Base-by-base conservation (phyloP, 2,329 filamentous ascomycete genomes). In the Tothia fuscella region DNA sequence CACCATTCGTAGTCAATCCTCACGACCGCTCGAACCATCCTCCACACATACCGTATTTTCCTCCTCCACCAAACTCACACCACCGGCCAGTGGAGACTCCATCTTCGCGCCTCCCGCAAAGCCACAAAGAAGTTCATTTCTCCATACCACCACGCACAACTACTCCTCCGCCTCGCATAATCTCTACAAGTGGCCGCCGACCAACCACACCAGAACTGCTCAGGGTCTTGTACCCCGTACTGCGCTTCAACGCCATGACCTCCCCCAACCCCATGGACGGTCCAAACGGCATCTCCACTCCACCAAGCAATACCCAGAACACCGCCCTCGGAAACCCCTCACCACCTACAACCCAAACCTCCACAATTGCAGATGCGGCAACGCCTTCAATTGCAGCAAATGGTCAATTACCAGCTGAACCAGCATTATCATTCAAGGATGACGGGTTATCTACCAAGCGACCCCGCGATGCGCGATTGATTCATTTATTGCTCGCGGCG, bases 401-500 rank as follows among this genome's bases (percentile, higher is more conserved):
- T 19, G 14, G 9, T 6, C 26, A 50, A 41, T 36, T 41, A 17
- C 49, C 55, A 20, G 46, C 54, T 13, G 56, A 60, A 38, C 56
- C 59, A 6, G 31, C 49, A 1, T 57, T 56, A 12, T 60, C 58
- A 0, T 52, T 60, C 37, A 51, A 52, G 45, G 57, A 61, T 47
- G 46, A 43, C 0, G 60, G 58, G 10, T 43, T 49, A 4, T 42
- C 46, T 20, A 21, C 31, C 13, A 46, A 46, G 16, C 40, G 43
- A 3, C 84, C 84, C 1, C 81, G 83, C 62, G 84, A 91, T 59
- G 76, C 80, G 13, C 79, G 83, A 53, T 76, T 86, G 12, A 76
- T 91, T 52, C 83, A 89, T 63, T 75, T 88, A 14, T 74, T 91
- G 39, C 76, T 91, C 37, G 80, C 79, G 16, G 81, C 80, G 6